Evolutionary conservation across 495 filamentous ascomycete species (phyloP).

Genomic region (Tuber brumale): DNA sequence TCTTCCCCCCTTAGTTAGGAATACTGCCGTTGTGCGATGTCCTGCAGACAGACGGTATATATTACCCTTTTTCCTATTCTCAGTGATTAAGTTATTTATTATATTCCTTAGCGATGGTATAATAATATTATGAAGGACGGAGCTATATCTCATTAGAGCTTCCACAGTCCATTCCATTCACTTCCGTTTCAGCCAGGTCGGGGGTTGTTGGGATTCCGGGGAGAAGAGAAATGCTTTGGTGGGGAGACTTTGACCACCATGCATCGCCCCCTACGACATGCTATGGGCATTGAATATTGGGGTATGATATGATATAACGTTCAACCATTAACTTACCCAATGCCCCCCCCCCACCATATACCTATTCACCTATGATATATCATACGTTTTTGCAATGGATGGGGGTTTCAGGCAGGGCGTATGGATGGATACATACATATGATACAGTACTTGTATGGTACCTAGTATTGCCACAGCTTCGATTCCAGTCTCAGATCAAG

Average conservation of each 20-base stretch:
- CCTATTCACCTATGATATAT: not conserved
- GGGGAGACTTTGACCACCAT: not conserved
- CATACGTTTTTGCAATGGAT: not conserved
- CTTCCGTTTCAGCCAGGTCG: not conserved
- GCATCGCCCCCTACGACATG: not conserved
- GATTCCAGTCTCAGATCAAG: not conserved
- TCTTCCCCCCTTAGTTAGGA: not conserved
- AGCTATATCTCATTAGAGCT: not conserved
- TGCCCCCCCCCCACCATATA: not conserved
- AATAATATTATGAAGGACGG: not conserved
- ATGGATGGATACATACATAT: not conserved
- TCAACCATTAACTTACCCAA: not conserved
- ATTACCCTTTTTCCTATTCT: not conserved
- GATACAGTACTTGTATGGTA: not conserved
- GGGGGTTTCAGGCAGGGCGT: not conserved
- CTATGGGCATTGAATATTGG: not conserved
- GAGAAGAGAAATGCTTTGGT: not conserved
- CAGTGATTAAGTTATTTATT: not conserved
- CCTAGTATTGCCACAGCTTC: not conserved
- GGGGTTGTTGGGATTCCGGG: not conserved
- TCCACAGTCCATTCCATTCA: not conserved
- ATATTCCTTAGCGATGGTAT: not conserved
- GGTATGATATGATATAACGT: not conserved
- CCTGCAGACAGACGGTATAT: not conserved
- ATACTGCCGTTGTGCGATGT: not conserved